These are phyloP conservation scores for Phaeosphaeria sp. DNA, from an alignment of 2,329 filamentous ascomycete species.

Conservation along the genomic window DNA sequence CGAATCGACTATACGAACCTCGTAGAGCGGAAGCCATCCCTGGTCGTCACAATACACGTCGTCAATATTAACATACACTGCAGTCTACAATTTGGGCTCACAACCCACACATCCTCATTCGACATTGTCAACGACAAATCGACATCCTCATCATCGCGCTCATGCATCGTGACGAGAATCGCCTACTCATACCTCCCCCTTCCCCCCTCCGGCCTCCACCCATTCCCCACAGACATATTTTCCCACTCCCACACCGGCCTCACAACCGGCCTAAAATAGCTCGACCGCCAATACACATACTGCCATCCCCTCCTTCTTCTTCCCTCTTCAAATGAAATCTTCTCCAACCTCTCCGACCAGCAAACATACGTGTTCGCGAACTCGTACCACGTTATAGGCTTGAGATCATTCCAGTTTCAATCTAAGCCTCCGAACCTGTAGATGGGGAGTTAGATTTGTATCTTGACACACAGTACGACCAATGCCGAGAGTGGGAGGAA, in stretches of 20 bases:
- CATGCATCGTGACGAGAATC: no score
- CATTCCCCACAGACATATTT: constrained; percentile 26
- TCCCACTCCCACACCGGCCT: constrained; percentile 37
- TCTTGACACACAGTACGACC: no score
- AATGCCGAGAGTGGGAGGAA: no score
- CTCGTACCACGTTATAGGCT: background rate
- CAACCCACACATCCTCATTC: no score
- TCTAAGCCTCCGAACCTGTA: background rate
- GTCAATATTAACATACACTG: no score
- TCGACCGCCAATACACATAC: background rate
- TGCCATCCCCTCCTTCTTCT: background rate
- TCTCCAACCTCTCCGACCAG: background rate
- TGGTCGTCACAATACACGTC: no score
- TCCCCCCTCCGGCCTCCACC: background rate
- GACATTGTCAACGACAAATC: no score
- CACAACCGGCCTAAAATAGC: constrained; percentile 3
- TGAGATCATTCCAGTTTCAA: background rate
- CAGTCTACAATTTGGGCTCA: no score
- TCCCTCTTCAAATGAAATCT: background rate
- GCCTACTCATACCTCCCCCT: no score
- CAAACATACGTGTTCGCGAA: background rate
- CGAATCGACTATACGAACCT: no score
- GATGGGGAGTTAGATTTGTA: background rate
- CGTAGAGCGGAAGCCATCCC: no score
- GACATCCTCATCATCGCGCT: no score